Percentiles rank a stretch among this genome's conserved stretches.
Evolutionary conservation across 768 basidiomycete species (phyloP).

Genomic region (Termitomyces sp.): DNA sequence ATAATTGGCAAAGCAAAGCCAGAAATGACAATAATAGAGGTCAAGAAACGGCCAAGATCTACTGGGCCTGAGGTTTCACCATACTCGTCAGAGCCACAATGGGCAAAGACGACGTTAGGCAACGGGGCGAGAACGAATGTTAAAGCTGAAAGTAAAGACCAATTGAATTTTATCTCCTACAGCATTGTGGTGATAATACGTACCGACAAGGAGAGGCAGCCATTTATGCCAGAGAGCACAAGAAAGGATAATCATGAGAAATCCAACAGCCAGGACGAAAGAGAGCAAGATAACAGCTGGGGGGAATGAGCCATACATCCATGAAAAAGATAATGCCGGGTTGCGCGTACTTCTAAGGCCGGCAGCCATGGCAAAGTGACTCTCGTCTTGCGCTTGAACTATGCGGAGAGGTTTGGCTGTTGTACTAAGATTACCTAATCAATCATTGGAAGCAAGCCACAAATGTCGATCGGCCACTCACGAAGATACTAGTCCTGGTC

Average conservation of each 20-base stretch:
- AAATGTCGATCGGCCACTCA: not conserved
- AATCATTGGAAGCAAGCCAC: not conserved
- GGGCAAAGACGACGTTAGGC: constrained; percentile 91
- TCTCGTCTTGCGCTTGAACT: not conserved
- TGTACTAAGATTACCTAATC: constrained; percentile 4
- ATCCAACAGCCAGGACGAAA: constrained; percentile 96
- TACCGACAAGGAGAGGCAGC: constrained; percentile 95
- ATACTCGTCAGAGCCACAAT: constrained; percentile 89
- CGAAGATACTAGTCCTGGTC: not conserved
- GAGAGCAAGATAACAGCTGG: constrained; percentile 94
- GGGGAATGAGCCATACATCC: not conserved
- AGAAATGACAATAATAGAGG: constrained; percentile 83
- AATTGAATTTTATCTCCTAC: not conserved
- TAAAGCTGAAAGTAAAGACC: constrained; percentile 44
- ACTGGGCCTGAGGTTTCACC: constrained; percentile 65
- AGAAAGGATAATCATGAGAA: constrained; percentile 93
- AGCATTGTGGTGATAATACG: constrained; percentile 21
- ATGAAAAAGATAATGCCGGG: not conserved
- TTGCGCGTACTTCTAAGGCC: constrained; percentile 62
- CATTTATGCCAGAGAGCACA: constrained; percentile 97
- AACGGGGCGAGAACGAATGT: constrained; percentile 94
- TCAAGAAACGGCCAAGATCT: constrained; percentile 94
- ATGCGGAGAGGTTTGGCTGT: not conserved
- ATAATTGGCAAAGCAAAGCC: constrained; percentile 92
- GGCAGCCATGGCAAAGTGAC: constrained; percentile 44